Conservation (phyloP, 805 yeast genomes). For the Kazachstania bromeliacearum region DNA sequence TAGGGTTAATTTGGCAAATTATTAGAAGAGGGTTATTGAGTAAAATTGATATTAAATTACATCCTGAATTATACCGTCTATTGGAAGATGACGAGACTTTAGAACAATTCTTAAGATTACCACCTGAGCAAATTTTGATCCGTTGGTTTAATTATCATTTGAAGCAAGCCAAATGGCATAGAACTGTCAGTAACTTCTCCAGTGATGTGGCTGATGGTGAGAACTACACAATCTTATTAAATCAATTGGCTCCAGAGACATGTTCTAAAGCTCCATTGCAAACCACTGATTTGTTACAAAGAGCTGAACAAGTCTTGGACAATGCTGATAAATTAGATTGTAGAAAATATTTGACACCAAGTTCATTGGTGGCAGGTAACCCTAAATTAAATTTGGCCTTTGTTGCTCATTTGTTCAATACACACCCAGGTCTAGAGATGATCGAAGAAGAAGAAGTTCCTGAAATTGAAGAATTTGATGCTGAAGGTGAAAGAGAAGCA, state of each 20-base stretch:
- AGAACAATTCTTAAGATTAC: conserved; percentile 90
- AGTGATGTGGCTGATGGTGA: conserved; percentile 91
- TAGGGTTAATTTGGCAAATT: conserved; percentile 94
- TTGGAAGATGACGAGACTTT: conserved; percentile 94
- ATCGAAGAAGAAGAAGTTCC: conserved; percentile 83
- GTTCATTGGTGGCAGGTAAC: conserved; percentile 87
- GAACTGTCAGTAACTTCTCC: conserved; percentile 80
- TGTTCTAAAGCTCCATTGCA: conserved; percentile 82
- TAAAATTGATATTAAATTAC: conserved; percentile 91
- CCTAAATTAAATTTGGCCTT: conserved; percentile 94
- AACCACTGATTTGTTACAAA: conserved; percentile 57
- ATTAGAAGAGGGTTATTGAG: conserved; percentile 91
- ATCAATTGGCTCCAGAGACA: conserved; percentile 75
- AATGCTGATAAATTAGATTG: conserved; percentile 90
- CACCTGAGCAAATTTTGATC: conserved; percentile 92
- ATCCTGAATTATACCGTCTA: conserved; percentile 91
- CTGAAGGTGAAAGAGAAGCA: conserved; percentile 99
- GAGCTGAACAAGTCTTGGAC: conserved; percentile 79
- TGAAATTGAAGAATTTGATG: conserved; percentile 96
- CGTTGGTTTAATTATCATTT: conserved; percentile 97
- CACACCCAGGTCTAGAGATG: conserved; percentile 94
- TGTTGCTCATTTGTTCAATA: conserved; percentile 94
- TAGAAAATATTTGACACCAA: conserved; percentile 91
- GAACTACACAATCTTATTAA: conserved; percentile 78
- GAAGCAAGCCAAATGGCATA: conserved; percentile 81